These are phyloP conservation scores for Suillus sp. DNA, from an alignment of 768 basidiomycete species.

Conservation along the genomic window DNA sequence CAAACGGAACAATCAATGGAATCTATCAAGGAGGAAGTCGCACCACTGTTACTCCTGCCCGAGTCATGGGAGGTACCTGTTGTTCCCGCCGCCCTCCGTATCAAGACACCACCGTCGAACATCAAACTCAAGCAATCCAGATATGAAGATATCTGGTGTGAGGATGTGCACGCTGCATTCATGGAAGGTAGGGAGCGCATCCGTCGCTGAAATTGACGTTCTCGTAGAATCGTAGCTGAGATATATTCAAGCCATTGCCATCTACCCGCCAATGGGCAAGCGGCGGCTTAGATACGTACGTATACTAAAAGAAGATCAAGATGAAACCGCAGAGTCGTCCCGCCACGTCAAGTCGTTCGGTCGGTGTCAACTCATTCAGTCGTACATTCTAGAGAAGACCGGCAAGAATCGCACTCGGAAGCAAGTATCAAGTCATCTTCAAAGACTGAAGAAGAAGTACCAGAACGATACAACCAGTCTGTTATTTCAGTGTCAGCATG, in stretches of 20 bases:
- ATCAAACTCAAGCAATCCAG: slow-evolving; percentile 32
- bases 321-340: slow-evolving; percentile 13
- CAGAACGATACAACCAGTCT: slow-evolving; percentile 35
- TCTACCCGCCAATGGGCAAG: slow-evolving; percentile 40
- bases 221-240: slow-evolving; percentile 12
- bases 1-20: slow-evolving; percentile 21
- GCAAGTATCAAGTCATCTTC: slow-evolving; percentile 43
- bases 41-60: slow-evolving; percentile 16
- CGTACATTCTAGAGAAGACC: slow-evolving; percentile 40
- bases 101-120: neutral
- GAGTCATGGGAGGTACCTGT: slow-evolving; percentile 8
- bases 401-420: slow-evolving; percentile 41
- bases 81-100: neutral
- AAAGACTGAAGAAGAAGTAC: slow-evolving; percentile 38
- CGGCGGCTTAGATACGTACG: slow-evolving; percentile 37
- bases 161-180: slow-evolving; percentile 38
- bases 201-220: neutral
- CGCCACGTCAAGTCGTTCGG: slow-evolving; percentile 34
- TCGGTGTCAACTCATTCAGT: slow-evolving; percentile 43
- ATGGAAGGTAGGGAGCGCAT: slow-evolving; percentile 35
- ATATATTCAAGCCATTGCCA: slow-evolving; percentile 25
- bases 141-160: slow-evolving; percentile 37
- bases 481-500: slow-evolving; percentile 16
- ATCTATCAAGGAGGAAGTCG: slow-evolving; percentile 19
- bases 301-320: slow-evolving; percentile 22